Percentiles rank a stretch among this genome's conserved stretches.
Evolutionary conservation across 441 rosid species (phyloP).

Genomic region (Biscutella laevigata): DNA sequence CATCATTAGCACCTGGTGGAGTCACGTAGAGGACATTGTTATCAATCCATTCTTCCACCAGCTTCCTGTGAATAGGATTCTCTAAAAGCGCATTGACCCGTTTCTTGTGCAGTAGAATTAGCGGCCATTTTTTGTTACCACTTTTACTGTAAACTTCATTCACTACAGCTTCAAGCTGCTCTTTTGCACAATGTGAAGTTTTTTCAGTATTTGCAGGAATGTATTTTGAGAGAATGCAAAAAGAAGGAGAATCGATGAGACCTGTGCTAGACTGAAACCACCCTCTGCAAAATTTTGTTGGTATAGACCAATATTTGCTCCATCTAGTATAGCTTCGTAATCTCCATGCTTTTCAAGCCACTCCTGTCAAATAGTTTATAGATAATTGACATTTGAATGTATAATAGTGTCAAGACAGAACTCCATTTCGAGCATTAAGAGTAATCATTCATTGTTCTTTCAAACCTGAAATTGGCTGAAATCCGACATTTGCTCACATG

Average conservation of each 20-base stretch:
- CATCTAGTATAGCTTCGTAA: conserved; percentile 70
- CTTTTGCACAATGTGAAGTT: not conserved
- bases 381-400: not conserved
- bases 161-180: conserved; percentile 76
- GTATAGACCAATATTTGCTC: conserved; percentile 84
- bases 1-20: conserved; percentile 87
- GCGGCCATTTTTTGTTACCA: conserved; percentile 54
- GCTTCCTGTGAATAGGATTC: conserved; percentile 36
- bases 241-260: conserved; percentile 18
- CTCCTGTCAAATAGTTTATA: conserved; percentile 27
- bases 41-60: conserved; percentile 56
- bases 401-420: not conserved
- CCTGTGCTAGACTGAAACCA: conserved; percentile 71
- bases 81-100: conserved; percentile 48
- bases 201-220: too few species aligned
- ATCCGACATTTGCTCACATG: conserved; percentile 34
- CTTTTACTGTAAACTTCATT: conserved; percentile 32
- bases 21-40: conserved; percentile 56
- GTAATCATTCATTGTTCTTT: too few species aligned
- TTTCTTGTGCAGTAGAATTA: conserved; percentile 60
- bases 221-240: too few species aligned
- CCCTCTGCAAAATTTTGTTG: conserved; percentile 82
- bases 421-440: not conserved
- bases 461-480: conserved; percentile 84
- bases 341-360: conserved; percentile 61